Evolutionary conservation across 2,329 filamentous ascomycete genomes (phyloP), one percentile per base, ranked within the genome.

Genomic region (Macroventuria anomochaeta): DNA sequence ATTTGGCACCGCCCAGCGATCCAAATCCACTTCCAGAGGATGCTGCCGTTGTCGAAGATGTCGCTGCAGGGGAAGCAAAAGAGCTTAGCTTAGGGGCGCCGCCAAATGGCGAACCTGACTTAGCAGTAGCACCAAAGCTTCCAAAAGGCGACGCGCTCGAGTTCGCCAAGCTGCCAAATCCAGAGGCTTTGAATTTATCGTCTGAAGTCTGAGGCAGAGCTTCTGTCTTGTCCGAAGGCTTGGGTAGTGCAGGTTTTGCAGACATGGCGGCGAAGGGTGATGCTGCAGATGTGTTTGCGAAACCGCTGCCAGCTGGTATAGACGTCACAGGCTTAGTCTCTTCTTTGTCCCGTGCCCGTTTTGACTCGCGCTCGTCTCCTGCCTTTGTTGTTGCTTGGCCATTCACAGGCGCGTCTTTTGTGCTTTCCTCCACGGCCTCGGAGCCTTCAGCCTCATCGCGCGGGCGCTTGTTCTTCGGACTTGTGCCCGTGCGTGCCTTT

Each of bases 111-210:
- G 72, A 73, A 18, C 31, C 58, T 18, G 54, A 40, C n/a, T 65
- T 46, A n/a, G 37, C 55, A 10, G 63, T 43, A 15, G 39, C 44
- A 33, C 56, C 59, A 15, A 67, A 46, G 7, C 63, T 65, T 43
- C 69, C 70, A 50, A 76, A 74, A 5, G 75, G 72, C 37, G 75
- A 78, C 8, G 68, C 48, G 17, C 25, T 60, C 7, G 77, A 74
- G 17, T 57, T 68, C 15, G 78, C 69, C 32, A 81, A 73, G 4
- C 74, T 72, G 42, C 77, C 71, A 49, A 81, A 81, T 15, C 72
- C 77, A 31, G 79, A 81, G 3, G 75, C 67, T 36, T 78, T 78
- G 67, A 89, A 89, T 6, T 79, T 78, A 34, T 73, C 73, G 4
- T 75, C 57, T 5, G 78, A 77, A 5, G 77, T 76, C 52, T 77